A percentile compares a stretch with the other conserved stretches of the same genome.
Evolutionary conservation across 2,329 filamentous ascomycete species (phyloP).

Genomic region (Lachnellula hyalina): DNA sequence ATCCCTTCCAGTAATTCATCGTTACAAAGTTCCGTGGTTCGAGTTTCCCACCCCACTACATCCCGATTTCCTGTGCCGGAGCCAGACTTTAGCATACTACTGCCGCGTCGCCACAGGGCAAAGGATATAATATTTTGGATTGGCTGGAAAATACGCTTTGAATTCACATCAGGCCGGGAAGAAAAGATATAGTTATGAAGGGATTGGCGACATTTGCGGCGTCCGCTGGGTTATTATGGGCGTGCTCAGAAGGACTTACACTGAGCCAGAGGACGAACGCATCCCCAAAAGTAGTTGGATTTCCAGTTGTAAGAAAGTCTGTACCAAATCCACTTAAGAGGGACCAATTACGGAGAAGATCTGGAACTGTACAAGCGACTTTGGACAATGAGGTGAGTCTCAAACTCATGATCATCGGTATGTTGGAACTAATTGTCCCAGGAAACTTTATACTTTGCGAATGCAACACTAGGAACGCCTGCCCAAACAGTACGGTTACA

Average conservation of each 20-base stretch:
- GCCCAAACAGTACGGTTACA: slow-evolving; percentile 52
- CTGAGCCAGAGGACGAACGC: slow-evolving; percentile 26
- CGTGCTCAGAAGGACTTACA: slow-evolving; percentile 24
- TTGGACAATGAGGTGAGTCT: slow-evolving; percentile 52
- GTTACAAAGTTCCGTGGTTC: neutral
- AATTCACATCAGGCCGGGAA: neutral
- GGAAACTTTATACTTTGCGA: slow-evolving; percentile 61
- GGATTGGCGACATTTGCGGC: slow-evolving; percentile 21
- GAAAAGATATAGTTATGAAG: slow-evolving; percentile 24
- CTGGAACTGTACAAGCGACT: slow-evolving; percentile 38
- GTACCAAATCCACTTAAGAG: slow-evolving; percentile 25
- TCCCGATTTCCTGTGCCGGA: neutral
- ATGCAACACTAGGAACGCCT: slow-evolving; percentile 58
- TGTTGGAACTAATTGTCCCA: slow-evolving; percentile 23
- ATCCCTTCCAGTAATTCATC: neutral
- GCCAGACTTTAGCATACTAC: neutral
- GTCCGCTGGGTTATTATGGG: slow-evolving; percentile 24
- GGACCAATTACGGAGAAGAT: slow-evolving; percentile 39
- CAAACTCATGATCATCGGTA: neutral
- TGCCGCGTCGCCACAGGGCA: slow-evolving; percentile 4
- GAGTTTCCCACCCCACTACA: neutral
- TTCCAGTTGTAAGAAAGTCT: slow-evolving; percentile 25
- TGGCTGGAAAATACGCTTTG: neutral
- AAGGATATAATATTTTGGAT: neutral
- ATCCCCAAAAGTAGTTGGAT: slow-evolving; percentile 28